Evolutionary conservation across 305 asterid species (phyloP).

Genomic region (Stenogyne calaminthoides): DNA sequence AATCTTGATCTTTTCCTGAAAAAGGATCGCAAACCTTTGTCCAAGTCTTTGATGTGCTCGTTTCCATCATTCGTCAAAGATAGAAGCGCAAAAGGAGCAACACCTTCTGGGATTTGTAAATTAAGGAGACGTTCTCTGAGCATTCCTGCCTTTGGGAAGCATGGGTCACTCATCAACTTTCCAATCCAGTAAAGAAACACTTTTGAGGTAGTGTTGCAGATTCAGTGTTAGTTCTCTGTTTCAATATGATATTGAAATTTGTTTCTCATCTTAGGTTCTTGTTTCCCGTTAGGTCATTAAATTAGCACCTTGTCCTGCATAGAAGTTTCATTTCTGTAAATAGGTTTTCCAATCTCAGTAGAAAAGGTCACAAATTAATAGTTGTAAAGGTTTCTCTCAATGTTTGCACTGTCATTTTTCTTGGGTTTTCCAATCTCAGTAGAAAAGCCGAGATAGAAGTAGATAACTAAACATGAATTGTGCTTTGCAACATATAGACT

Average conservation of each 20-base stretch:
- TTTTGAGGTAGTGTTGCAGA: conserved; percentile 6
- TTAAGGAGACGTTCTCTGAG: conserved; percentile 49
- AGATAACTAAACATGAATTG: neutral
- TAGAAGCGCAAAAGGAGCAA: conserved; percentile 25
- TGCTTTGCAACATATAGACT: neutral
- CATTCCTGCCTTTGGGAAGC: conserved; percentile 46
- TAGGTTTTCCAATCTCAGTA: neutral
- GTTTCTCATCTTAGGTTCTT: neutral
- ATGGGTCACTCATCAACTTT: conserved; percentile 28
- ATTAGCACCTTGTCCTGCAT: neutral
- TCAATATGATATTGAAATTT: neutral
- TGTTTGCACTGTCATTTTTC: neutral
- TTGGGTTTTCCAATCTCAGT: neutral
- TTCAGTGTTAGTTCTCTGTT: neutral
- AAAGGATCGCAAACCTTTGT: conserved; percentile 30
- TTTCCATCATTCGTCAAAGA: conserved; percentile 26
- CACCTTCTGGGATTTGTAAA: conserved; percentile 22
- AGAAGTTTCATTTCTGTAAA: neutral
- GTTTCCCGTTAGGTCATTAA: neutral
- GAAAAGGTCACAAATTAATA: neutral
- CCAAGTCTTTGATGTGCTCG: conserved; percentile 29
- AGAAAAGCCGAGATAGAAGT: neutral
- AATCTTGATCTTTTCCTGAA: conserved; percentile 46
- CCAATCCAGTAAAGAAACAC: conserved; percentile 28
- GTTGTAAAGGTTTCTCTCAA: neutral